Evolutionary conservation across 2,329 filamentous ascomycete genomes (phyloP), one percentile per base, ranked within the genome.

Genomic region (Proliferodiscus dingleyae): DNA sequence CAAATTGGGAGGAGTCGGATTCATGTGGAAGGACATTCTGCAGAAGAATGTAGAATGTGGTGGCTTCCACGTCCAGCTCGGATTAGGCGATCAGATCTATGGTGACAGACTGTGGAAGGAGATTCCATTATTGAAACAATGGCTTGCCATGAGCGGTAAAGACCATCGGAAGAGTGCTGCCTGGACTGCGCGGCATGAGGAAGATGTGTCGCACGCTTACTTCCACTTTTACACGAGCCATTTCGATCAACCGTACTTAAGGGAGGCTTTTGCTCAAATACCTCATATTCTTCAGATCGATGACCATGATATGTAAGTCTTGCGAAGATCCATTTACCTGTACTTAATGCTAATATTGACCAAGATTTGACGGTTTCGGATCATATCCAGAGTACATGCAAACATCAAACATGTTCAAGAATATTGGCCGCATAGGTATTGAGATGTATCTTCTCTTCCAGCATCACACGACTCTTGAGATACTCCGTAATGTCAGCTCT

Each of bases 311-410:
- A 96, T 98, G 89, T 95, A 73, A 82, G 89, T 81, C 34, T 3
- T 34, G 2, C 10, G 13, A 7, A 4, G n/a, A n/a, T n/a, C 4
- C 37, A 7, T 15, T 9, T 9, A 3, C 6, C 33, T 29, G 21
- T 33, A 2, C 13, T 45, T 32, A 3, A n/a, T 46, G 38, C 50
- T 58, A 44, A 56, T 32, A 37, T 11, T 11, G 26, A 41, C n/a
- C 1, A 39, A 95, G 89, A 47, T 98, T 98, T 58, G 93, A 98
- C 62, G 93, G 93, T 21, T 98, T 93, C 58, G 93, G 93, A 23
- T 95, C 89, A 1, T 98, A 97, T 61, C 93, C 93, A 0, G 89
- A 95, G 51, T 94, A 97, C 64, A 97, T 98, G 91, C 93, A 98
- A 63, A 87, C 87, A 55, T 96, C 89, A 15, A 85, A 95, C 54